Percentiles rank a stretch among this genome's conserved stretches.
These are phyloP conservation scores for Pseudotsuga menziesii DNA, from an alignment of 75 land plant genomes.

Conservation along the genomic window DNA sequence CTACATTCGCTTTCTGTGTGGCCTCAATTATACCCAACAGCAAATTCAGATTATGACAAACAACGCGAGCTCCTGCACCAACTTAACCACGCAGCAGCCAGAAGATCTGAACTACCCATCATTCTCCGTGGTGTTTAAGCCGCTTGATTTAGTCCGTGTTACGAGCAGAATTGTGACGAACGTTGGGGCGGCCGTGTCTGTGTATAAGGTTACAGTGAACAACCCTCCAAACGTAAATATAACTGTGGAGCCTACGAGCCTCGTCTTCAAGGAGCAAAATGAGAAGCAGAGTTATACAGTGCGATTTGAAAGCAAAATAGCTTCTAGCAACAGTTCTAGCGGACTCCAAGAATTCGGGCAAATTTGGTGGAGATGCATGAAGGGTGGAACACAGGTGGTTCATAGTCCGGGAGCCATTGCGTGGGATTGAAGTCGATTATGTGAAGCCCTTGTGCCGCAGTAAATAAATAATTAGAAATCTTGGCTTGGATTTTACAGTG, in stretches of 20 bases:
- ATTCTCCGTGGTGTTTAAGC: conserved; percentile 38
- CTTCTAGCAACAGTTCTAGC: no score
- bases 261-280: conserved; percentile 36
- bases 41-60: conserved; percentile 33
- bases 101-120: conserved; percentile 80
- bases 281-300: conserved; percentile 55
- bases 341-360: no score
- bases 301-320: no score
- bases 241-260: conserved; percentile 35
- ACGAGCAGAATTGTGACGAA: conserved; percentile 60
- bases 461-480: no score
- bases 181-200: conserved; percentile 41
- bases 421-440: no score
- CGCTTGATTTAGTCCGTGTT: conserved; percentile 12
- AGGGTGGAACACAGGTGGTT: no score
- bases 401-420: no score
- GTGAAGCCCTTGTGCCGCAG: no score
- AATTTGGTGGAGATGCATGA: no score
- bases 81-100: conserved; percentile 14
- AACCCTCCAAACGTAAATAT: conserved; percentile 24
- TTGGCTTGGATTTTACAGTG: no score
- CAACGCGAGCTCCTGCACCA: conserved; percentile 29
- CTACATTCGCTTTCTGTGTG: conserved; percentile 67
- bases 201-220: no score
- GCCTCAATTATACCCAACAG: conserved; percentile 23